Evolutionary conservation across 139 green algal genomes (phyloP).

Genomic region (Pseudopediastrum boryanum): DNA sequence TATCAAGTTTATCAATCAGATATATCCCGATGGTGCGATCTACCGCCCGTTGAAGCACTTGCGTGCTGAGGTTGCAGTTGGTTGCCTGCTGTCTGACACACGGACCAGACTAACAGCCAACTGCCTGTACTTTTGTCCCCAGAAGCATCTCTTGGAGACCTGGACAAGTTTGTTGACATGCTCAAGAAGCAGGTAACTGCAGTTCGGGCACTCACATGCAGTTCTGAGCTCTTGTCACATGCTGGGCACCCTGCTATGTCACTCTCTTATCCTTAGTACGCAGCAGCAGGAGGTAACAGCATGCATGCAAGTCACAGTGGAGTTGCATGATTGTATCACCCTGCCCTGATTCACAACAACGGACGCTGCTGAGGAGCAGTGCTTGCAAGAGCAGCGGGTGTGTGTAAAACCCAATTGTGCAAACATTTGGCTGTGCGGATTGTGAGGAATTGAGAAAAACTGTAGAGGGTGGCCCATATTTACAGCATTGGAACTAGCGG

Average conservation of each 20-base stretch:
- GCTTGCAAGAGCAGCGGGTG: too few species aligned
- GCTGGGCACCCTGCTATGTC: background rate
- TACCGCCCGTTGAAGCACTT: background rate
- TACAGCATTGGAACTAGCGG: too few species aligned
- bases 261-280: background rate
- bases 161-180: constrained; percentile 82
- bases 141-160: constrained; percentile 78
- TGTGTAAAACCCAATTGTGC: too few species aligned
- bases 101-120: background rate
- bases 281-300: background rate
- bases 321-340: too few species aligned
- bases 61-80: background rate
- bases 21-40: constrained; percentile 84
- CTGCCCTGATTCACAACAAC: too few species aligned
- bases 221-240: background rate
- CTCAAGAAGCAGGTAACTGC: constrained; percentile 75
- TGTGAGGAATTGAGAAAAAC: too few species aligned
- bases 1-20: constrained; percentile 82
- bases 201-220: too few species aligned
- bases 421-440: too few species aligned
- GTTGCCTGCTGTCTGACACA: background rate
- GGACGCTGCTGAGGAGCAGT: too few species aligned
- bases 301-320: background rate
- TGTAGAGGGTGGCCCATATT: too few species aligned
- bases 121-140: constrained; percentile 18